Evolutionary conservation across 345 rosid species (phyloP).

Genomic region (Linum tenue): DNA sequence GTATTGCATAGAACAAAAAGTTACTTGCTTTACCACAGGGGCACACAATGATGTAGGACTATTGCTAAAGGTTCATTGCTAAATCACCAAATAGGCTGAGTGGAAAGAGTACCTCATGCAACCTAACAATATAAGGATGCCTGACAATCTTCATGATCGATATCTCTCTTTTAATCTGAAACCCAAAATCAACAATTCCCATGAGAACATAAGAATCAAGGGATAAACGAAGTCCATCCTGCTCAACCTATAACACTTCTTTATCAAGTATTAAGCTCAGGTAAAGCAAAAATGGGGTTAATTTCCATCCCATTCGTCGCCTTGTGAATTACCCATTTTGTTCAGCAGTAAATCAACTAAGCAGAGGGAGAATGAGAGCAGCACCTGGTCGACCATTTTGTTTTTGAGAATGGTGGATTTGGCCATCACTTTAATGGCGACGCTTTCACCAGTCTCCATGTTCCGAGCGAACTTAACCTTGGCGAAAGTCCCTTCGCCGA

Average conservation of each 20-base stretch:
- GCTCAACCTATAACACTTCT: not conserved
- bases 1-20: not conserved
- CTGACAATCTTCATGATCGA: constrained; percentile 88
- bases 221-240: not conserved
- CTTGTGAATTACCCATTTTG: no score
- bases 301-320: not conserved
- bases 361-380: not conserved
- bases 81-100: not conserved
- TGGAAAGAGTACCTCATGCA: constrained; percentile 55
- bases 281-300: not conserved
- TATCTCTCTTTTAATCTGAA: constrained; percentile 79
- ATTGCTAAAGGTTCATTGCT: not conserved
- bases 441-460: constrained; percentile 56
- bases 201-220: not conserved
- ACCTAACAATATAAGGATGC: constrained; percentile 71
- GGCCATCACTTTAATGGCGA: constrained; percentile 78
- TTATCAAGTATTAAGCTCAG: not conserved
- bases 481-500: constrained; percentile 94
- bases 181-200: constrained; percentile 6
- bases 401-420: constrained; percentile 75
- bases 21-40: not conserved
- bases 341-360: not conserved
- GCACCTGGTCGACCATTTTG: constrained; percentile 87
- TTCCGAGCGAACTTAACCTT: constrained; percentile 87
- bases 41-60: not conserved